phyloP scores from a whole-genome alignment of 176 grass and related monocot species.

The Oryza rufipogon region DNA sequence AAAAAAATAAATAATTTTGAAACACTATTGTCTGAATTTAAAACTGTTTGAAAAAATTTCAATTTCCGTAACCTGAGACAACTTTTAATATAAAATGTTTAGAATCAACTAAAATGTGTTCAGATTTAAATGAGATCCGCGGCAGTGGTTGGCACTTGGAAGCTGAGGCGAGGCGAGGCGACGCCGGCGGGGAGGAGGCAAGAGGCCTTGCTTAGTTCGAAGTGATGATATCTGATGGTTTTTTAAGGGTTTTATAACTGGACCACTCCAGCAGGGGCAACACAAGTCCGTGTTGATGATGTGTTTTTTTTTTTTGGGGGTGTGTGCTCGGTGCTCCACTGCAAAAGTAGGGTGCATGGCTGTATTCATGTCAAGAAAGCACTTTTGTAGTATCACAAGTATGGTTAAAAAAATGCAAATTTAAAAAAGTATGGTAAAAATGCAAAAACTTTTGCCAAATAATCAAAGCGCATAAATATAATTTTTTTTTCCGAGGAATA shows the following conservation, averaged over 20 bases:
- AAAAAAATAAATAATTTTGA: no score
- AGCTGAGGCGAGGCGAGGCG: neutral
- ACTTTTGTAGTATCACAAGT: neutral
- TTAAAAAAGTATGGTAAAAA: neutral
- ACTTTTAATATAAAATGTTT: no score
- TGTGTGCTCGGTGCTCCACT: neutral
- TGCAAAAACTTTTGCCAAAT: no score
- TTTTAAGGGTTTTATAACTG: constrained; percentile 31
- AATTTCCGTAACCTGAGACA: no score
- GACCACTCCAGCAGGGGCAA: neutral
- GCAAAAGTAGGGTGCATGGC: neutral
- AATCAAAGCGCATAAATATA: no score
- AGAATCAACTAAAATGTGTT: no score
- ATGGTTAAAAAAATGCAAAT: neutral
- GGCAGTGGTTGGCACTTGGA: neutral
- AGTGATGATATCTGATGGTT: constrained; percentile 15
- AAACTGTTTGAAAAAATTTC: no score
- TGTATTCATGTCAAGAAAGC: neutral
- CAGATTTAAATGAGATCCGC: no score
- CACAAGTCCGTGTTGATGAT: neutral
- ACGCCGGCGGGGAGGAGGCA: neutral
- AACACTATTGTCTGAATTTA: no score
- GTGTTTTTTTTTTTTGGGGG: neutral
- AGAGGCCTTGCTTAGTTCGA: neutral
- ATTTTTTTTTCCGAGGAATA: no score